phyloP scores from a whole-genome alignment of 257 asterid species.

The Haberlea rhodopensis region DNA sequence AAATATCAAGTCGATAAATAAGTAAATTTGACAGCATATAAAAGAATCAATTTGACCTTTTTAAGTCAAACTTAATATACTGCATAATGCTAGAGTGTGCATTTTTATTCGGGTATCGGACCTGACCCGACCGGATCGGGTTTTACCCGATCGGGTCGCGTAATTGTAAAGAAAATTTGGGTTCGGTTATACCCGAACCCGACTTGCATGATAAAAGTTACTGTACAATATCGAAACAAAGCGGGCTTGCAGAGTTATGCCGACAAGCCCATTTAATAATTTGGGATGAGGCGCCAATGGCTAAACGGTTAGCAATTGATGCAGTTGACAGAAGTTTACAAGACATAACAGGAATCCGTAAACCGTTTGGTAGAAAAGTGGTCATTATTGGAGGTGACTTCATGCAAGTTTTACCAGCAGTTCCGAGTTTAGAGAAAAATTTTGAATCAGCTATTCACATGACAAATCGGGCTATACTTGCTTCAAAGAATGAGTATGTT shows the following conservation, averaged over 20 bases:
- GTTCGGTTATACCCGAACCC: no score
- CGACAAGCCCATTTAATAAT: background rate
- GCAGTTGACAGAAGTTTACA: no score
- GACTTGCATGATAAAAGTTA: background rate
- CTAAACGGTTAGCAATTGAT: no score
- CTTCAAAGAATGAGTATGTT: no score
- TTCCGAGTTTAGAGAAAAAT: background rate
- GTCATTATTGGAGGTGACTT: no score
- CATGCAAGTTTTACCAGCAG: no score
- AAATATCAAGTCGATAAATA: background rate
- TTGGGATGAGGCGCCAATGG: slow-evolving; percentile 24
- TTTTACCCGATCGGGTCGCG: no score
- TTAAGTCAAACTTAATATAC: background rate
- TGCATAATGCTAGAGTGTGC: background rate
- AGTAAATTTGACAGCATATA: background rate
- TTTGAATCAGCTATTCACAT: background rate
- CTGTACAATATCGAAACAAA: background rate
- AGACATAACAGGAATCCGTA: background rate
- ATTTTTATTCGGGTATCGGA: no score
- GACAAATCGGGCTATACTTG: background rate
- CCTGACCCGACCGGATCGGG: no score
- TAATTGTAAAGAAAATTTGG: no score
- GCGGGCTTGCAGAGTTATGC: background rate
- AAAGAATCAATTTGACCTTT: background rate
- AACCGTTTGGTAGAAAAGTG: slow-evolving; percentile 16